Evolutionary conservation across 2,329 filamentous ascomycete genomes (phyloP), one percentile per base, ranked within the genome.

Genomic region (Monosporascus sp.): DNA sequence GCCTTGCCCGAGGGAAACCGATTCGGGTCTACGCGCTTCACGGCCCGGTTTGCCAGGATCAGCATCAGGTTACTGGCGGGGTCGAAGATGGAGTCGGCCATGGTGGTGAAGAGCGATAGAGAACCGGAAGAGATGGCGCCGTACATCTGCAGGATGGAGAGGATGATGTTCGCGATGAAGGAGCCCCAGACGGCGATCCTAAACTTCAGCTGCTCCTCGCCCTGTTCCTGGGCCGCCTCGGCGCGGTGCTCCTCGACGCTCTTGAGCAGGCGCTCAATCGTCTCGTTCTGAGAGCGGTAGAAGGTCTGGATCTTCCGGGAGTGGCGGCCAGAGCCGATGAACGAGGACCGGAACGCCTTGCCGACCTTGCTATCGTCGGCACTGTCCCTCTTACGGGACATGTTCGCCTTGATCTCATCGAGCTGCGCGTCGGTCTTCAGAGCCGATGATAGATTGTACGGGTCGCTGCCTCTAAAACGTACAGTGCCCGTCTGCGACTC

Each of bases 101-200:
- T 96, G 57, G 93, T 99, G 17, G 94, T 97, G 74, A 97, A 97
- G 47, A 99, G 84, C 5, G 93, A 96, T 37, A 97, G 81, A n/a
- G 91, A 97, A 47, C 88, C 85, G 0, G 92, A 96, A 0, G 88
- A 83, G 46, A 90, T 81, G 56, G 94, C 94, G 44, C 87, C 94
- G 68, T 95, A 99, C 38, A 97, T 75, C 71, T 99, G 94, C 18
- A 99, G 78, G 4, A 79, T 78, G 0, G 92, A 84, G 6, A 99
- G 79, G 27, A 88, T 57, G 52, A 97, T 70, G 64, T 97, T 97
- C 54, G 92, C 93, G 1, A 74, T 82, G 62, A 97, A 90, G 38
- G 82, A 85, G 17, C 81, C 83, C 66, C 79, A 84, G 11, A 85
- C 75, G 38, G 81, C 82, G 57, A 85, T 88, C 62, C 82, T 81